Conservation (phyloP, 805 yeast species). For the Lipomyces orientalis region DNA sequence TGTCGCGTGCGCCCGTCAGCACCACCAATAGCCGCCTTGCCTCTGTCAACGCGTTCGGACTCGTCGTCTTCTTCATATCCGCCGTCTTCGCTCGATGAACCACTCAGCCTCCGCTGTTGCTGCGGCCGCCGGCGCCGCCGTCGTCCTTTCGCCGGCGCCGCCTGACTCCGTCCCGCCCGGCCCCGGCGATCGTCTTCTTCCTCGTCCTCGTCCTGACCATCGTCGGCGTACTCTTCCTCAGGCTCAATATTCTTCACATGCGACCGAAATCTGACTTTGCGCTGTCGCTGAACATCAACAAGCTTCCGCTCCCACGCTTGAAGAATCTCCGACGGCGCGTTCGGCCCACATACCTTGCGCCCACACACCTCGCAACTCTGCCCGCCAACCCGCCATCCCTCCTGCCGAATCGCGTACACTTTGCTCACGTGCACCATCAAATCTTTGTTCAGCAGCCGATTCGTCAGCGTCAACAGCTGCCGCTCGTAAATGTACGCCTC, state of each 20-base stretch:
- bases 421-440: conserved; percentile 35
- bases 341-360: conserved; percentile 35
- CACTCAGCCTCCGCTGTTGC: neutral
- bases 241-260: neutral
- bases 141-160: neutral
- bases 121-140: neutral
- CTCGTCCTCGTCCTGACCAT: neutral
- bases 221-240: conserved; percentile 10
- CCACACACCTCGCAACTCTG: conserved; percentile 39
- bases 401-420: conserved; percentile 32
- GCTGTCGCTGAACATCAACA: conserved; percentile 13
- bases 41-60: neutral
- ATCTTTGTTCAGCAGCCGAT: conserved; percentile 32
- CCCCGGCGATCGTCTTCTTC: conserved; percentile 1
- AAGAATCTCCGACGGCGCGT: conserved; percentile 26
- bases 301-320: conserved; percentile 35
- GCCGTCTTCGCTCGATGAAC: neutral
- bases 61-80: neutral
- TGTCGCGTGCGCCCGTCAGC: neutral
- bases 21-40: neutral
- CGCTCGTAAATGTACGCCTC: conserved; percentile 39
- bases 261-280: conserved; percentile 10
- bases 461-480: conserved; percentile 35
- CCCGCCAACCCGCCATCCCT: conserved; percentile 33
- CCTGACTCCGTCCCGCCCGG: neutral